Percentiles rank a stretch among this genome's conserved stretches.
Conservation (phyloP, 1,284 basidiomycete genomes). For the Mycosarcoma maydis region DNA sequence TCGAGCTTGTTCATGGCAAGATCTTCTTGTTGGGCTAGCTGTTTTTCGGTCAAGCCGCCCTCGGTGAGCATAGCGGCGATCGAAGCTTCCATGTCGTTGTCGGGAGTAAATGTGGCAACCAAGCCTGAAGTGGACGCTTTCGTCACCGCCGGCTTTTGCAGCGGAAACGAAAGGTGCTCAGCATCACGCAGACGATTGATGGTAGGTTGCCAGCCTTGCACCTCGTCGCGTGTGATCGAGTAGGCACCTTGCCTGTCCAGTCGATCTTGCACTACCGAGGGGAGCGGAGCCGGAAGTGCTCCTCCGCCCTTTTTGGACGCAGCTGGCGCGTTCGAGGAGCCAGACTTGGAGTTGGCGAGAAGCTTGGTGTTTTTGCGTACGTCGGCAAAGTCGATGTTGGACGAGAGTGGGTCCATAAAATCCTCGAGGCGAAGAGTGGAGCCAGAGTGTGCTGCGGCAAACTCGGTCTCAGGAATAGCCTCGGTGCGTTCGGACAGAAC, state of each 20-base stretch:
- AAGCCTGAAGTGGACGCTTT: slow-evolving; percentile 77
- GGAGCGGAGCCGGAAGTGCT: slow-evolving; percentile 84
- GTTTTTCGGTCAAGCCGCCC: slow-evolving; percentile 71
- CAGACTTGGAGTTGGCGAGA: slow-evolving; percentile 17
- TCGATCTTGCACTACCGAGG: slow-evolving; percentile 84
- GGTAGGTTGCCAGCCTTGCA: slow-evolving; percentile 90
- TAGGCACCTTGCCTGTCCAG: slow-evolving; percentile 93
- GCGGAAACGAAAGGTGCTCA: slow-evolving; percentile 88
- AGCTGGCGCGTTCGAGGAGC: slow-evolving; percentile 70
- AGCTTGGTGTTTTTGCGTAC: slow-evolving; percentile 53
- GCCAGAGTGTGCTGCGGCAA: slow-evolving; percentile 57
- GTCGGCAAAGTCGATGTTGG: slow-evolving; percentile 50
- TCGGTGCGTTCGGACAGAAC: slow-evolving; percentile 78
- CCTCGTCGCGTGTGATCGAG: slow-evolving; percentile 88
- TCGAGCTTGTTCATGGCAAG: slow-evolving; percentile 82
- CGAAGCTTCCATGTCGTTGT: slow-evolving; percentile 53
- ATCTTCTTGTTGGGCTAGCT: slow-evolving; percentile 79
- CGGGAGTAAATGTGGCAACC: slow-evolving; percentile 72
- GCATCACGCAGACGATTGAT: slow-evolving; percentile 75
- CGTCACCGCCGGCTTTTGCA: slow-evolving; percentile 73
- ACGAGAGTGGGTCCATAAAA: slow-evolving; percentile 75
- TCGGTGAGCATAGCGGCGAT: slow-evolving; percentile 65
- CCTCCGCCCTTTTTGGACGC: slow-evolving; percentile 71
- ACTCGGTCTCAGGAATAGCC: slow-evolving; percentile 75
- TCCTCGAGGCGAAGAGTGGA: slow-evolving; percentile 72